Evolutionary conservation across 2,329 filamentous ascomycete species (phyloP).

Genomic region (Aspergillus awamori): DNA sequence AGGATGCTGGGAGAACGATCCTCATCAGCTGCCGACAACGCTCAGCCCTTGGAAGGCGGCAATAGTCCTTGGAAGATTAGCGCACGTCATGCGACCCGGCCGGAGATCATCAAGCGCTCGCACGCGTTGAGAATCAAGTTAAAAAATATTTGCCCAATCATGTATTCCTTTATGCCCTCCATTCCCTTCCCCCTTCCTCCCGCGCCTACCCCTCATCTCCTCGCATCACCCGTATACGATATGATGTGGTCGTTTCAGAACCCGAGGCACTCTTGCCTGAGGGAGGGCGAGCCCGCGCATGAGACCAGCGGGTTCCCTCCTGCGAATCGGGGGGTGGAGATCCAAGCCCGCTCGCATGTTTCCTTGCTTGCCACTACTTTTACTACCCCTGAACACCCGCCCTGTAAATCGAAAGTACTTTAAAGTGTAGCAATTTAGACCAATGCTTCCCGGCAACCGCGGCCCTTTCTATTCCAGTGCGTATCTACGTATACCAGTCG

Average conservation of each 20-base stretch:
- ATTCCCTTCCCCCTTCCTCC: not conserved
- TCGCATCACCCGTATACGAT: slow-evolving; percentile 13
- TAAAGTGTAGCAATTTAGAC: slow-evolving; percentile 10
- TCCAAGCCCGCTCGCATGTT: not conserved
- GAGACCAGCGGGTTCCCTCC: not conserved
- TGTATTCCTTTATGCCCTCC: slow-evolving; percentile 6
- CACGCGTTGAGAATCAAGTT: slow-evolving; percentile 9
- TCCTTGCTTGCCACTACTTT: not conserved
- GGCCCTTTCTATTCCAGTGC: not conserved
- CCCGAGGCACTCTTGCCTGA: slow-evolving; percentile 2
- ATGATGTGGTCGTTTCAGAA: slow-evolving; percentile 11
- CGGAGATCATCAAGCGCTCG: slow-evolving; percentile 9
- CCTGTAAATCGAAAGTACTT: slow-evolving; percentile 4
- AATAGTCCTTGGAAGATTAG: slow-evolving; percentile 8
- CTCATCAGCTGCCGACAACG: slow-evolving; percentile 4
- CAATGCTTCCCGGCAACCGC: not conserved
- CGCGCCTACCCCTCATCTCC: not conserved
- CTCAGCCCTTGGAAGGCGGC: slow-evolving; percentile 15
- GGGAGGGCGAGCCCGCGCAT: slow-evolving; percentile 7
- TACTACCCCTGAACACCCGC: not conserved
- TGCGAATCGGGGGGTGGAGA: not conserved
- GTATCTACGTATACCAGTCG: not conserved
- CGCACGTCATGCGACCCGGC: slow-evolving; percentile 17
- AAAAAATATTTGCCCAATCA: slow-evolving; percentile 9
- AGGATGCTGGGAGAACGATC: slow-evolving; percentile 5